These are phyloP conservation scores for Trichophyton schoenleinii DNA, from an alignment of 2,329 filamentous ascomycete species.

Conservation along the genomic window DNA sequence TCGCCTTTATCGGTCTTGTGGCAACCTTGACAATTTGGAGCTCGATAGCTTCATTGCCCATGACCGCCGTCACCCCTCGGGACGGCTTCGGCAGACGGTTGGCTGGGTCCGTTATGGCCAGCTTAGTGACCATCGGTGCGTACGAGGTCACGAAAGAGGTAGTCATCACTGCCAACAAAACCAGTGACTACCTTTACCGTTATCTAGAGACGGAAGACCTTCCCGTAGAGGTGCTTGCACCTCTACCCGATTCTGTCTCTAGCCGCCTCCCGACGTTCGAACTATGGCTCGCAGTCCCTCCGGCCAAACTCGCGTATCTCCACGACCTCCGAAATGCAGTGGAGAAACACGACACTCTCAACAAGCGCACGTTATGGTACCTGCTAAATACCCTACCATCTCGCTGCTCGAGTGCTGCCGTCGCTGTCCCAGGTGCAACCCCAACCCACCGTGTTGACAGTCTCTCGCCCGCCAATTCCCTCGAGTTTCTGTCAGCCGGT, in stretches of 20 bases:
- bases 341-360: neutral
- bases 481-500: neutral
- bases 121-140: neutral
- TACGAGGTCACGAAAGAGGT: neutral
- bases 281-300: neutral
- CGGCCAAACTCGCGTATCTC: neutral
- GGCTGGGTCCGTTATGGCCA: neutral
- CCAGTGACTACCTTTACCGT: neutral
- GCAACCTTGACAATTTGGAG: slow-evolving; percentile 18
- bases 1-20: slow-evolving; percentile 16
- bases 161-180: neutral
- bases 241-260: neutral
- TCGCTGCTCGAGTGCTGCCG: neutral
- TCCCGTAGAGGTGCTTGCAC: neutral
- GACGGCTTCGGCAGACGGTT: slow-evolving; percentile 12
- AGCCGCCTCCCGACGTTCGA: neutral
- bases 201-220: neutral
- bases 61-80: slow-evolving; percentile 14
- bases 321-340: neutral
- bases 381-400: neutral
- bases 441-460: neutral
- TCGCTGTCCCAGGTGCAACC: neutral
- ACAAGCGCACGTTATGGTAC: neutral
- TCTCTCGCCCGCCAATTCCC: neutral
- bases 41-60: slow-evolving; percentile 15